Percentiles rank a stretch among this genome's conserved stretches.
These are phyloP conservation scores for Calonectria ilicicola DNA, from an alignment of 2,329 filamentous ascomycete species.

Conservation along the genomic window DNA sequence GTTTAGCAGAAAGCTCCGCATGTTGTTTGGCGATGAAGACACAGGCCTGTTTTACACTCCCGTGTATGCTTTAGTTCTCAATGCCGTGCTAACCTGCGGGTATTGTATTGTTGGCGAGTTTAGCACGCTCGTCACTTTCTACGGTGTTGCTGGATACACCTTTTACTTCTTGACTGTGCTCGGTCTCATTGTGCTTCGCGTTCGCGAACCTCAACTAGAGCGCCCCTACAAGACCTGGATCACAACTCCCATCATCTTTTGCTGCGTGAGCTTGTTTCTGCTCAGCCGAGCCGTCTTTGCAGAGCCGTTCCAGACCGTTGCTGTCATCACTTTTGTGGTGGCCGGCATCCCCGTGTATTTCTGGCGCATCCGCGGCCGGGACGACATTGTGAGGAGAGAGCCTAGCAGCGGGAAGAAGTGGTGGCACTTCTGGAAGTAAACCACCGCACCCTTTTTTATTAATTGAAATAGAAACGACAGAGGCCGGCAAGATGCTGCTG, in stretches of 20 bases:
- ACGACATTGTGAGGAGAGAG: slow-evolving; percentile 59
- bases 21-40: slow-evolving; percentile 80
- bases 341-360: slow-evolving; percentile 90
- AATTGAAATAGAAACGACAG: background rate
- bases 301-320: slow-evolving; percentile 88
- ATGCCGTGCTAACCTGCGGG: slow-evolving; percentile 76
- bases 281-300: slow-evolving; percentile 90
- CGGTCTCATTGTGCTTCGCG: slow-evolving; percentile 89
- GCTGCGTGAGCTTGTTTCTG: slow-evolving; percentile 95
- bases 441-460: background rate
- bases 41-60: slow-evolving; percentile 91
- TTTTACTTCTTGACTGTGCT: slow-evolving; percentile 98
- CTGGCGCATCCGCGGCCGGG: slow-evolving; percentile 80
- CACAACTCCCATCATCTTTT: slow-evolving; percentile 96
- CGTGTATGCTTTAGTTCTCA: slow-evolving; percentile 90
- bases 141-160: slow-evolving; percentile 95
- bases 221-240: slow-evolving; percentile 97
- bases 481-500: background rate
- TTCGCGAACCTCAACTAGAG: slow-evolving; percentile 88
- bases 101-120: slow-evolving; percentile 94
- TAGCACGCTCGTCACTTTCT: slow-evolving; percentile 91
- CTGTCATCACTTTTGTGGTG: slow-evolving; percentile 87
- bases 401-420: slow-evolving; percentile 52
- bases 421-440: slow-evolving; percentile 72
- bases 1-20: slow-evolving; percentile 68